phyloP scores from a whole-genome alignment of 441 rosid genomes.

The Corymbia citriodora region DNA sequence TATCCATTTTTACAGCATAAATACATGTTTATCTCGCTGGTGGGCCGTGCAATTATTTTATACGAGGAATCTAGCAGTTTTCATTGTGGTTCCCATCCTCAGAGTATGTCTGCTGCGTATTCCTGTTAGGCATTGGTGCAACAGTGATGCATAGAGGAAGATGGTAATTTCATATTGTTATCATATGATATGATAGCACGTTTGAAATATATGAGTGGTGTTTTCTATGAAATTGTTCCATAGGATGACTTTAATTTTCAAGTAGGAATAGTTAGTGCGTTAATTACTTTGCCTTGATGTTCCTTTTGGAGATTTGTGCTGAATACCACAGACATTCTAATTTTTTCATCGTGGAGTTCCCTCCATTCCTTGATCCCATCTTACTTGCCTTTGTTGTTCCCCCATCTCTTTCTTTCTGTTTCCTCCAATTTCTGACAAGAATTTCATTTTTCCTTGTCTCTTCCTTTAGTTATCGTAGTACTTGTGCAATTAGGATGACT shows the following conservation, averaged over 20 bases:
- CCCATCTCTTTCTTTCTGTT: no score
- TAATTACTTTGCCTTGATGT: not conserved
- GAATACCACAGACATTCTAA: not conserved
- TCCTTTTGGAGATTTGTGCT: not conserved
- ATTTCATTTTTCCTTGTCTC: no score
- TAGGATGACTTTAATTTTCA: not conserved
- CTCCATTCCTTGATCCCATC: not conserved
- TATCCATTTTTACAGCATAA: not conserved
- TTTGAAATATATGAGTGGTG: not conserved
- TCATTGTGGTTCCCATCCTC: not conserved
- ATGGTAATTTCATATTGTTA: not conserved
- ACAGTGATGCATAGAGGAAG: not conserved
- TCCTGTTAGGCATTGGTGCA: not conserved
- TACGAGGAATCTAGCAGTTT: not conserved
- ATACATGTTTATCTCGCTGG: not conserved
- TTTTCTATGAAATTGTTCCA: not conserved
- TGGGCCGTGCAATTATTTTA: not conserved
- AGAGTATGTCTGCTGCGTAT: not conserved
- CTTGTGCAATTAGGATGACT: no score
- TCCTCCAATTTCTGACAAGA: no score
- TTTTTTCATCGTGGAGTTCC: not conserved
- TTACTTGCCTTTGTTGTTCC: no score
- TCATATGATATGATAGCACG: not conserved
- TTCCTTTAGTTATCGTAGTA: no score
- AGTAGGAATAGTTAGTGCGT: not conserved